phyloP scores from a whole-genome alignment of 1,284 basidiomycete species.

The Macrocystidia cucumis region DNA sequence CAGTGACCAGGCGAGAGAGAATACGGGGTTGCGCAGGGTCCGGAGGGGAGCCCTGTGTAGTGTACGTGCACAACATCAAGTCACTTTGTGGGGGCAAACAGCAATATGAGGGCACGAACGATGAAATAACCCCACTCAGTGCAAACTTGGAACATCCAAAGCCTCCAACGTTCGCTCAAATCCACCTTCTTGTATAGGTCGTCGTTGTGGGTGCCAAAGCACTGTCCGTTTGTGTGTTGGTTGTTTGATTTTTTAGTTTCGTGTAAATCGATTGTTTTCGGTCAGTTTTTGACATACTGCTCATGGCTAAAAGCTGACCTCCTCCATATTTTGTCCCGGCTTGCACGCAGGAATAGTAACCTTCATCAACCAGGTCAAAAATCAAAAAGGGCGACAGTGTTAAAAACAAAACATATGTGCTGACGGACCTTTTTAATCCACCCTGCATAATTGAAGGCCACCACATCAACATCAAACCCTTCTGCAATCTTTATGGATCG shows the following conservation, averaged over 20 bases:
- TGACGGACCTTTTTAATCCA: slow-evolving; percentile 61
- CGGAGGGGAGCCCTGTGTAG: slow-evolving; percentile 58
- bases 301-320: too few relatives aligned
- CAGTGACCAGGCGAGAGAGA: slow-evolving; percentile 65
- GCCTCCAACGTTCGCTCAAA: slow-evolving; percentile 69
- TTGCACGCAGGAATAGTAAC: too few relatives aligned
- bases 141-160: slow-evolving; percentile 91
- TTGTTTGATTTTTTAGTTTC: too few relatives aligned
- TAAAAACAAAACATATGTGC: not conserved
- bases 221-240: too few relatives aligned
- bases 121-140: slow-evolving; percentile 93
- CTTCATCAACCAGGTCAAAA: slow-evolving; percentile 37
- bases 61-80: too few relatives aligned
- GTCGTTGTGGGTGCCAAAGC: slow-evolving; percentile 81
- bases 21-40: slow-evolving; percentile 56
- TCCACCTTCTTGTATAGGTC: slow-evolving; percentile 53
- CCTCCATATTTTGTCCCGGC: too few relatives aligned
- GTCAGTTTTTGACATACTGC: too few relatives aligned
- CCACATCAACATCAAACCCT: slow-evolving; percentile 42
- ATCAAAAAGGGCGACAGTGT: not conserved
- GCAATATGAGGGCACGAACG: slow-evolving; percentile 26
- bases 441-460: slow-evolving; percentile 68
- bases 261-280: slow-evolving; percentile 2
- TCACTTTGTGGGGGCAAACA: slow-evolving; percentile 15
- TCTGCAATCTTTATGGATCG: slow-evolving; percentile 34